Conservation (phyloP, 2,329 filamentous ascomycete species). For the Aspergillus costaricaensis region DNA sequence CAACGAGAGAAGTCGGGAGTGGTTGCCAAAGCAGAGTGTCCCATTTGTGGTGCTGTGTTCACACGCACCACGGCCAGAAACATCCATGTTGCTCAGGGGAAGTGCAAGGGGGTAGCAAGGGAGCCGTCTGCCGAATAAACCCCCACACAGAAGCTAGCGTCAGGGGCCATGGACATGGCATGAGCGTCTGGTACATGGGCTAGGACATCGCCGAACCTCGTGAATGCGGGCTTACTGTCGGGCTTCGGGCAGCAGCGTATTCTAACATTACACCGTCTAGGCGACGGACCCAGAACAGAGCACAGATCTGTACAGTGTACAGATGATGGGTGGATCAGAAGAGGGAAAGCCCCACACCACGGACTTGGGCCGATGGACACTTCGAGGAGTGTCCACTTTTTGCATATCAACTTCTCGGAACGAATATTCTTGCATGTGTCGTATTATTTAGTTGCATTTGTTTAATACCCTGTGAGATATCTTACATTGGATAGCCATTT, state of each 20-base stretch:
- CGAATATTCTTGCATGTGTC: slow-evolving; percentile 6
- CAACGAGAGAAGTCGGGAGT: slow-evolving; percentile 94
- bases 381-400: background rate
- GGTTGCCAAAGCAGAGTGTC: slow-evolving; percentile 83
- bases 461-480: slow-evolving; percentile 8
- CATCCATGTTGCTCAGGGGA: slow-evolving; percentile 82
- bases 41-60: slow-evolving; percentile 89
- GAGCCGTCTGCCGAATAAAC: slow-evolving; percentile 31
- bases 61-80: slow-evolving; percentile 86
- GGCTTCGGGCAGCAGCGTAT: background rate
- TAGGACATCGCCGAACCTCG: background rate
- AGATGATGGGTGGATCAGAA: slow-evolving; percentile 1
- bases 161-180: background rate
- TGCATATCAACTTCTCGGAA: slow-evolving; percentile 3
- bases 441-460: background rate
- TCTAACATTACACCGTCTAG: background rate
- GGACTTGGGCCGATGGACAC: slow-evolving; percentile 1
- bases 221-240: background rate
- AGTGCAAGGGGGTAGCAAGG: slow-evolving; percentile 69
- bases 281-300: background rate
- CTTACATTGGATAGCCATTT: background rate
- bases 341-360: background rate
- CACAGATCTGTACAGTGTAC: background rate
- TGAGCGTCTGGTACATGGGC: background rate
- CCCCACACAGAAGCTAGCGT: background rate